Evolutionary conservation across 495 filamentous ascomycete genomes (phyloP).

Genomic region (Acidiella bohemica): DNA sequence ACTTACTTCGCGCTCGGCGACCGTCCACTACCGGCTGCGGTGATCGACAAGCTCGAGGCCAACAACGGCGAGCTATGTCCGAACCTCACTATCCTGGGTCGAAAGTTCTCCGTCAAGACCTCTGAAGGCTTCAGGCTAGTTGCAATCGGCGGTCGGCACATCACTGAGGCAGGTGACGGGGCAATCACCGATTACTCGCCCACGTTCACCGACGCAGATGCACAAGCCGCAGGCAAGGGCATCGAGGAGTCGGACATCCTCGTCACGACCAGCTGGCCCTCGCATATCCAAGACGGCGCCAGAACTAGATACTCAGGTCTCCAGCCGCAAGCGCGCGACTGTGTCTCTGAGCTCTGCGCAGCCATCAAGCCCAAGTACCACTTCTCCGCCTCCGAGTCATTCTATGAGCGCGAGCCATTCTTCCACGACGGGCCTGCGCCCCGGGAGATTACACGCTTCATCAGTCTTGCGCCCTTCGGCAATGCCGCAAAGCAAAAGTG

Average conservation of each 20-base stretch:
- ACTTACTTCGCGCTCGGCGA: slow-evolving; percentile 78
- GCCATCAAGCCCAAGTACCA: slow-evolving; percentile 78
- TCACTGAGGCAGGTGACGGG: slow-evolving; percentile 37
- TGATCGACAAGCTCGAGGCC: slow-evolving; percentile 58
- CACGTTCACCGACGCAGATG: slow-evolving; percentile 62
- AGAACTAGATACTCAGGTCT: slow-evolving; percentile 39
- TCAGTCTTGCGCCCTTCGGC: slow-evolving; percentile 66
- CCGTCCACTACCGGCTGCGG: slow-evolving; percentile 46
- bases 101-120: slow-evolving; percentile 72
- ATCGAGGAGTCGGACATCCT: slow-evolving; percentile 71
- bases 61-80: slow-evolving; percentile 68
- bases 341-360: slow-evolving; percentile 57
- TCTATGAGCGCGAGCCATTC: slow-evolving; percentile 89
- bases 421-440: slow-evolving; percentile 48
- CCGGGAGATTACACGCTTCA: slow-evolving; percentile 64
- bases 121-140: slow-evolving; percentile 79
- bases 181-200: slow-evolving; percentile 49
- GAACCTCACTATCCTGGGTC: slow-evolving; percentile 79
- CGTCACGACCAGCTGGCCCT: slow-evolving; percentile 75
- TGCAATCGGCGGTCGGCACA: slow-evolving; percentile 55
- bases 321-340: slow-evolving; percentile 35
- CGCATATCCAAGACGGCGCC: slow-evolving; percentile 48
- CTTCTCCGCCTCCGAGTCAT: slow-evolving; percentile 55
- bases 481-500: slow-evolving; percentile 66
- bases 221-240: slow-evolving; percentile 49